Evolutionary conservation across 352 stramenopile genomes (phyloP).

Genomic region (Achlya hypogyna): DNA sequence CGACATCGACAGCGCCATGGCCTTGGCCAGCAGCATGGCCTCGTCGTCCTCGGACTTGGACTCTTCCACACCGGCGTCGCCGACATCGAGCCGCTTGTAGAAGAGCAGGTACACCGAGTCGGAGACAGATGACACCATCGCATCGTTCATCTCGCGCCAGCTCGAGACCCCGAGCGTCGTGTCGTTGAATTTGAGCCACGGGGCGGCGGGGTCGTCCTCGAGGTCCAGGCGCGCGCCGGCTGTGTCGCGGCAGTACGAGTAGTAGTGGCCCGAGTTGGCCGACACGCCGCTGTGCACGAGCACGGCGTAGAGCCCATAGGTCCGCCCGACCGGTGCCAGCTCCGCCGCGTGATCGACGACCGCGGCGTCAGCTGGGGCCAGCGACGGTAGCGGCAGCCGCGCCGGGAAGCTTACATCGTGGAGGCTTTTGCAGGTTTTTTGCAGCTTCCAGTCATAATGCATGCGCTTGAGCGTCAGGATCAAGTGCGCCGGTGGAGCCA

Average conservation of each 20-base stretch:
- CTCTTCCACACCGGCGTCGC: constrained; percentile 25
- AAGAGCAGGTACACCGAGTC: constrained; percentile 84
- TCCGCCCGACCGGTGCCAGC: constrained; percentile 25
- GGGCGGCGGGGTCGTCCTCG: constrained; percentile 61
- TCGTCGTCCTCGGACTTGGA: constrained; percentile 49
- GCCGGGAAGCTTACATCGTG: constrained; percentile 73
- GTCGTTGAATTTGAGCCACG: constrained; percentile 90
- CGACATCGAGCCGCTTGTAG: constrained; percentile 79
- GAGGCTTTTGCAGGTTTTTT: constrained; percentile 81
- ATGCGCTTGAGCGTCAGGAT: constrained; percentile 86
- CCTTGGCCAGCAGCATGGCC: constrained; percentile 79
- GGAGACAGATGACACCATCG: constrained; percentile 68
- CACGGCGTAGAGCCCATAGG: constrained; percentile 85
- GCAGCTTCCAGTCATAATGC: constrained; percentile 83
- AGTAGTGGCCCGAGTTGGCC: constrained; percentile 87
- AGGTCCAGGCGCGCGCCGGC: constrained; percentile 66
- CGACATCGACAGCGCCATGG: constrained; percentile 84
- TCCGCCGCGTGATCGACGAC: constrained; percentile 25
- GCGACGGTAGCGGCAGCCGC: constrained; percentile 50
- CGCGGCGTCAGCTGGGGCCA: constrained; percentile 52
- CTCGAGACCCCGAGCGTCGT: constrained; percentile 64
- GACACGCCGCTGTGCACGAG: constrained; percentile 83
- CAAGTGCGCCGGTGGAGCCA: constrained; percentile 66
- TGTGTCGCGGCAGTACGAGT: constrained; percentile 81
- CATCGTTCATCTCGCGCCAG: constrained; percentile 76